A percentile compares a stretch with the other conserved stretches of the same genome.
Conservation (phyloP, 169 alveolate genomes). For the Cystoisospora suis region DNA sequence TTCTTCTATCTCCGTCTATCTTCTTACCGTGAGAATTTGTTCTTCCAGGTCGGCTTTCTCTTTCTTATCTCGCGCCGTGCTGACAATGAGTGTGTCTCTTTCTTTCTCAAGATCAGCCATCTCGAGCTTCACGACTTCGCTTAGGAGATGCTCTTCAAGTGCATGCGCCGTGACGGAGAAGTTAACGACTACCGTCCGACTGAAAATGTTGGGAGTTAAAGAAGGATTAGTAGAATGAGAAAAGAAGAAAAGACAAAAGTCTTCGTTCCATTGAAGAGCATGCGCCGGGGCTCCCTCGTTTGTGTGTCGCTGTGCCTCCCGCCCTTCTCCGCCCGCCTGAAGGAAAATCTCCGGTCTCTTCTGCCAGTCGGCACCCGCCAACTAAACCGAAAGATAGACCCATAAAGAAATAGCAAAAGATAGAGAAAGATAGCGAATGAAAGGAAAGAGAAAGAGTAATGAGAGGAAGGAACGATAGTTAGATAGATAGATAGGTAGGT, state of each 20-base stretch:
- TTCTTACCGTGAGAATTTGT: conserved; percentile 81
- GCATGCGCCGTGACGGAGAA: conserved; percentile 93
- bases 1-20: neutral
- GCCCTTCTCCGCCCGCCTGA: neutral
- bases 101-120: conserved; percentile 89
- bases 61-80: conserved; percentile 86
- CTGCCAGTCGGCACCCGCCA: neutral
- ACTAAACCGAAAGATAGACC: too few species aligned
- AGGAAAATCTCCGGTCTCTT: neutral
- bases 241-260: neutral
- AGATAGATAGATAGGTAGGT: too few species aligned
- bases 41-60: conserved; percentile 87
- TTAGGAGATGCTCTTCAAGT: conserved; percentile 92
- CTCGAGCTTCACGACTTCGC: conserved; percentile 91
- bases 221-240: neutral
- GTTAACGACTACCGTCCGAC: conserved; percentile 90
- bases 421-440: neutral
- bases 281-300: too few species aligned
- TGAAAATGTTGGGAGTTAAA: conserved; percentile 29
- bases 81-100: conserved; percentile 83
- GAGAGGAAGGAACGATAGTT: too few species aligned
- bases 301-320: too few species aligned
- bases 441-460: neutral
- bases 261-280: neutral
- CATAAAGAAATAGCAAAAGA: too few species aligned